Base-by-base conservation (phyloP, 2,329 filamentous ascomycete genomes). In the Ceratocystis huliohia region DNA sequence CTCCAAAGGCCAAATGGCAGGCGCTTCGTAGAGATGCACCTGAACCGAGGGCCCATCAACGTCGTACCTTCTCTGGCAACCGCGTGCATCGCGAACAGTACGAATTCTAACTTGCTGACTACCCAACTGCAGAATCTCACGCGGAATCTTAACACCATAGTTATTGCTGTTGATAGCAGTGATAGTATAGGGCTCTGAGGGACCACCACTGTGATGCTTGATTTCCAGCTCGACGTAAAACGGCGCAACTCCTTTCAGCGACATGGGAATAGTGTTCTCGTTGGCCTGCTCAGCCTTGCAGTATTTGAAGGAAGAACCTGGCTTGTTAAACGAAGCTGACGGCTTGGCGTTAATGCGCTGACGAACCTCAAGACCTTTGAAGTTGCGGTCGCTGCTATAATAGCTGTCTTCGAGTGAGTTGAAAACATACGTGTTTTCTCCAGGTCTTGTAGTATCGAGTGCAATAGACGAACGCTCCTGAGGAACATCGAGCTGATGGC, bases 251-350 rank as follows among this genome's bases (percentile, higher is more conserved):
- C 94, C 94, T 68, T 88, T 88, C 20, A 99, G 81, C 1, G 84
- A 86, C 68, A 99, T 88, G 0, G 93, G 92, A 65, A 99, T 96
- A 50, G 84, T 85, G 72, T 99, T 92, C 72, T 95, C 90, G 41
- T 86, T 84, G 65, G 85, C 84, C 63, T 88, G 83, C 71, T 96
- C 90, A 61, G 91, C 86, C 74, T 91, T 88, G 77, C 94, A 99
- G 76, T 93, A 96, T 74, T 94, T 96, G 80, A 96, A 96, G 0
- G 90, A 92, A 75, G 94, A 94, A 17, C 92, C 92, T 2, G 92
- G 90, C 70, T 89, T 89, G 67, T 83, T 81, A 73, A 99, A 99
- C 4, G 82, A 81, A 3, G 92, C 94, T 1, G 86, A 84, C 1
- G 94, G 94, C 67, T 88, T 88, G 15, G 90, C 82, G 72, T 96